These are phyloP conservation scores for Thoreauomyces humboldtii DNA, from an alignment of 192 early-diverging fungal species.

Conservation along the genomic window DNA sequence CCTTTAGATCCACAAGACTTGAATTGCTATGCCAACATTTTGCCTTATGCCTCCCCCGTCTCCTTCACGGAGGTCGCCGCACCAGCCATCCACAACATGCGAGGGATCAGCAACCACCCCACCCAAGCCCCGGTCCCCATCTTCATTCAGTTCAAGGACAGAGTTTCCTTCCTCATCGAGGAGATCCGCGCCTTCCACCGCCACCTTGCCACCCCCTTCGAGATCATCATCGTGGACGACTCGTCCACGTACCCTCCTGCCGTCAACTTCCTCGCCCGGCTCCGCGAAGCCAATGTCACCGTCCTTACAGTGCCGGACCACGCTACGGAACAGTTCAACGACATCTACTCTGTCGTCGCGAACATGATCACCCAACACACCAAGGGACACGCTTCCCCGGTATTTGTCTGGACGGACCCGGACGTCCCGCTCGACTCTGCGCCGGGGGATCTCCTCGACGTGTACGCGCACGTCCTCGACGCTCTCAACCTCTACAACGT, in stretches of 20 bases:
- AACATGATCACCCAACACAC: not conserved
- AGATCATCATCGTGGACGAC: slow-evolving; percentile 11
- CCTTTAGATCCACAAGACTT: not conserved
- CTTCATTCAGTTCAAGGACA: slow-evolving; percentile 10
- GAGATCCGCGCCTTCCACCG: slow-evolving; percentile 6
- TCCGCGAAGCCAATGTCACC: not conserved
- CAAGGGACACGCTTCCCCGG: not conserved
- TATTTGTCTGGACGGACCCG: slow-evolving; percentile 2
- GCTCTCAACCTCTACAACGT: not conserved
- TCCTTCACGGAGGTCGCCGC: not conserved
- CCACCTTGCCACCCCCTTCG: slow-evolving; percentile 6
- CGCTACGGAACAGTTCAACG: not conserved
- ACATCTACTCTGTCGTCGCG: not conserved
- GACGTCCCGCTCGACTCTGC: slow-evolving; percentile 6
- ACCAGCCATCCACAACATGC: not conserved
- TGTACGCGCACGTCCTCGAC: not conserved
- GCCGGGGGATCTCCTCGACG: not conserved
- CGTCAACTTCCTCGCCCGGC: not conserved
- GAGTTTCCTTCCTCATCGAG: not conserved
- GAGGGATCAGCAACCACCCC: not conserved
- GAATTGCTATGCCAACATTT: not conserved
- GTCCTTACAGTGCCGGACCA: not conserved
- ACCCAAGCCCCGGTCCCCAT: too few relatives aligned
- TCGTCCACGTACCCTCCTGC: slow-evolving; percentile 1
- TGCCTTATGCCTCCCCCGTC: not conserved